Base-by-base conservation (phyloP, 225 moss, liverwort and hornwort species). In the Physcomitrellopsis africana region DNA sequence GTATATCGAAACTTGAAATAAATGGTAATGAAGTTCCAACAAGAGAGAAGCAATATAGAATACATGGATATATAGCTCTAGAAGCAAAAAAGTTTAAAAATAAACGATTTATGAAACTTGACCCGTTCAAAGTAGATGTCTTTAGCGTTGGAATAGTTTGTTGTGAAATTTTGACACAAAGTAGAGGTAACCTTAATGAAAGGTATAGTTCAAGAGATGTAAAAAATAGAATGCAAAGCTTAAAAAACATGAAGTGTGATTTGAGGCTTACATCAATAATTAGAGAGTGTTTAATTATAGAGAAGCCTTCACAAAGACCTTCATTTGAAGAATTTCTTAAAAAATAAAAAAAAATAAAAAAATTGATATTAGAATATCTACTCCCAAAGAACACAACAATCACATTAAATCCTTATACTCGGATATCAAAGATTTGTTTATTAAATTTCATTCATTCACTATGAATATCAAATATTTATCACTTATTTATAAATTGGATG, bases 61-160 rank as follows among this genome's bases (percentile, higher is more conserved):
- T 29, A 27, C 5, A 22, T 74, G 23, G 65, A 11, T 74, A 65
- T 41, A 37, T 53, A 3, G 55, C 65, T 43, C 74, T 15, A 0
- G 65, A 74, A 65, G 22, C 46, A 9, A 23, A 3, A 0, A 10
- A 74, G 10, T 8, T 10, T 1, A 7, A 29, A 8, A 16, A 11
- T 9, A 1, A 51, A 1, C n/a, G n/a, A n/a, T n/a, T n/a, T n/a
- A n/a, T n/a, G n/a, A n/a, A n/a, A n/a, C n/a, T 19, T 74, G 0
- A 66, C 42, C 10, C 55, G 11, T 74, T 55, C 1, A 65, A 57
- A 45, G 16, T 23, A 0, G 44, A 67, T 8, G 45, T 75, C 3
- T 66, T 23, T 67, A 44, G 66, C 11, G 66, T 65, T 75, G 75
- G 24, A 24, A 55, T 66, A 18, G 8, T 57, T 22, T 75, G 65